These are phyloP conservation scores for Pseudonectria buxi DNA, from an alignment of 2,329 filamentous ascomycete species.

Conservation along the genomic window DNA sequence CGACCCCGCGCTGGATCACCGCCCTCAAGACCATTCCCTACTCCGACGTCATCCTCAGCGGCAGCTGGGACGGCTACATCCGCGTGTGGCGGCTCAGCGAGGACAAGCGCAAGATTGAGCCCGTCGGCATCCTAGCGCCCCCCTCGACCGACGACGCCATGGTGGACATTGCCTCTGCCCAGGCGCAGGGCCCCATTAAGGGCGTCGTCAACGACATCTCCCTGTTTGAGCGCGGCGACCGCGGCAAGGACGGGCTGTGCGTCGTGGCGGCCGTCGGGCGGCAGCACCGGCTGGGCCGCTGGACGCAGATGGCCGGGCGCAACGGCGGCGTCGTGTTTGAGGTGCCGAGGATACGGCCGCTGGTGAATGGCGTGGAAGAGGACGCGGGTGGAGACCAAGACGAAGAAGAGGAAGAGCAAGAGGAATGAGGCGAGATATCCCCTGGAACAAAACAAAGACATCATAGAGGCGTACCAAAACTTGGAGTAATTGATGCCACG, in stretches of 20 bases:
- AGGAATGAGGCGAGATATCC: constrained; percentile 18
- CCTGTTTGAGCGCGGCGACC: constrained; percentile 76
- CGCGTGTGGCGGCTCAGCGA: constrained; percentile 78
- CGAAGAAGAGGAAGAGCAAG: constrained; percentile 16
- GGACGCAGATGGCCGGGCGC: constrained; percentile 60
- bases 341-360: constrained; percentile 46
- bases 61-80: constrained; percentile 85
- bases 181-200: constrained; percentile 39
- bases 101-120: constrained; percentile 73
- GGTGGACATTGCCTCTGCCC: constrained; percentile 22
- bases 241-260: constrained; percentile 69
- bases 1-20: constrained; percentile 82
- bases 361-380: constrained; percentile 29
- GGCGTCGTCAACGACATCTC: constrained; percentile 87
- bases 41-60: constrained; percentile 81
- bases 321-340: constrained; percentile 90
- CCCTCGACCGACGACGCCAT: constrained; percentile 12
- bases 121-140: constrained; percentile 59
- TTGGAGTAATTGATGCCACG: constrained; percentile 2
- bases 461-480: constrained; percentile 16
- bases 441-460: constrained; percentile 8
- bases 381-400: constrained; percentile 11
- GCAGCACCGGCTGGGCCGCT: constrained; percentile 78
- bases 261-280: constrained; percentile 82
- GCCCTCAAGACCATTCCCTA: constrained; percentile 81